A percentile compares a stretch with the other conserved stretches of the same genome.
Conservation (phyloP, 495 filamentous ascomycete species). For the Aspergillus bertholletiae region DNA sequence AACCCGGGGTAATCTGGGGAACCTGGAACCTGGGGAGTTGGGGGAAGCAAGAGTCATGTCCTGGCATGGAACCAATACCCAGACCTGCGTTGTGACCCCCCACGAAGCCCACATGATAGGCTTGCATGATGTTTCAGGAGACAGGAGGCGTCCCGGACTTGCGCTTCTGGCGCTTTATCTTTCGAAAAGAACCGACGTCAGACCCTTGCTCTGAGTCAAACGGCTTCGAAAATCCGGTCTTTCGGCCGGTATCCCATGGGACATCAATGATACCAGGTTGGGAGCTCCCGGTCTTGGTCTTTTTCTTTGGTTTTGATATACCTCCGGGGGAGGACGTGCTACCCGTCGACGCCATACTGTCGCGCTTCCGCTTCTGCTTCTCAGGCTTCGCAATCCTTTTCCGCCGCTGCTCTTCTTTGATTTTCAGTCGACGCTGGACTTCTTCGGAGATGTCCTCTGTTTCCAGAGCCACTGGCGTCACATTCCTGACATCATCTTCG, state of each 20-base stretch:
- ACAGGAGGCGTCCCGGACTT: neutral
- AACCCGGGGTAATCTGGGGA: neutral
- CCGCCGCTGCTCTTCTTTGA: constrained; percentile 35
- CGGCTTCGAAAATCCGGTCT: neutral
- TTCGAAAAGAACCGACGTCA: neutral
- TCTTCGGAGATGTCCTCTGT: constrained; percentile 47
- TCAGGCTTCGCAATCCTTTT: constrained; percentile 31
- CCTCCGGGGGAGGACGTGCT: constrained; percentile 17
- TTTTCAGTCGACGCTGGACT: constrained; percentile 37
- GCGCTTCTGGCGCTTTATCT: constrained; percentile 1
- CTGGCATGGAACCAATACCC: neutral
- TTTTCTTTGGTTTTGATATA: constrained; percentile 21
- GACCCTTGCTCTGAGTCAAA: neutral
- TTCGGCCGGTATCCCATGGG: neutral
- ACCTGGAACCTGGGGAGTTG: neutral
- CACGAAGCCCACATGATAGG: no score
- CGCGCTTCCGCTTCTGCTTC: constrained; percentile 41
- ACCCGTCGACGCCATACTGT: constrained; percentile 34
- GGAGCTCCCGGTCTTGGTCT: constrained; percentile 9
- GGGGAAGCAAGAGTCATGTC: no score
- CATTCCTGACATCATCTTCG: constrained; percentile 18
- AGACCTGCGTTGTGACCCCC: no score
- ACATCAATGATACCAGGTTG: neutral
- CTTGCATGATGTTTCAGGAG: neutral
- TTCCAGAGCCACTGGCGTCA: constrained; percentile 26